A percentile compares a stretch with the other conserved stretches of the same genome.
phyloP scores from a whole-genome alignment of 2,329 filamentous ascomycete genomes.

The Neonectria hederae region DNA sequence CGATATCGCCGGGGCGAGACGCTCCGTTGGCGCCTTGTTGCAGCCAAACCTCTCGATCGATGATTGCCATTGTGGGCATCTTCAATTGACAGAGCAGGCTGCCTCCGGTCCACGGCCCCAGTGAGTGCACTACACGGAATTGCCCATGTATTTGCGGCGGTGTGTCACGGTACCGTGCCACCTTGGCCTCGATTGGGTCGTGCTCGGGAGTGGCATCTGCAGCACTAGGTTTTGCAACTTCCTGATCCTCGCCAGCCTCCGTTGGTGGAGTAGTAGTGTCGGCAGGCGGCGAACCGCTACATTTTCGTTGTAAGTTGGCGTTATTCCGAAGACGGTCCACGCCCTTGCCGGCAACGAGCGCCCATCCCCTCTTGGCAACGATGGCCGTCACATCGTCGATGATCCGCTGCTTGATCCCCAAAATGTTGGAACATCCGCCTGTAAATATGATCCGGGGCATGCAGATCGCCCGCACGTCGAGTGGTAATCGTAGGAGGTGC shows the following conservation, averaged over 20 bases:
- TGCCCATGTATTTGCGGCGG: slow-evolving; percentile 62
- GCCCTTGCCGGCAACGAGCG: slow-evolving; percentile 75
- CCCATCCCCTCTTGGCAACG: slow-evolving; percentile 78
- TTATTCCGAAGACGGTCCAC: slow-evolving; percentile 64
- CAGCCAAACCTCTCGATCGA: slow-evolving; percentile 77
- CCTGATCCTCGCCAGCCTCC: slow-evolving; percentile 38
- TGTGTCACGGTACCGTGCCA: slow-evolving; percentile 46
- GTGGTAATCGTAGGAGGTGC: slow-evolving; percentile 76
- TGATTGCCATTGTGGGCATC: slow-evolving; percentile 72
- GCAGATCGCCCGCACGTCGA: slow-evolving; percentile 85
- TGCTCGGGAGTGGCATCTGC: slow-evolving; percentile 39
- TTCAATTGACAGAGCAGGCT: slow-evolving; percentile 76
- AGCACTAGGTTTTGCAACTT: slow-evolving; percentile 32
- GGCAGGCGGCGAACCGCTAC: slow-evolving; percentile 31
- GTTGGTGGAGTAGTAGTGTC: slow-evolving; percentile 36
- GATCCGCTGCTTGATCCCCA: slow-evolving; percentile 81
- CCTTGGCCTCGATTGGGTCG: slow-evolving; percentile 50
- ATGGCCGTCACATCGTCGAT: slow-evolving; percentile 77
- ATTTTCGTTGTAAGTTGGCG: slow-evolving; percentile 51
- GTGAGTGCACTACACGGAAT: slow-evolving; percentile 72
- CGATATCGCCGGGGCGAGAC: slow-evolving; percentile 66
- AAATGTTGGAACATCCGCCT: slow-evolving; percentile 80
- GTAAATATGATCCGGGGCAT: slow-evolving; percentile 90
- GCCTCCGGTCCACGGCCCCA: slow-evolving; percentile 79
- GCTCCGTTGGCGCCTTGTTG: slow-evolving; percentile 73